Base-by-base conservation (phyloP, 202 grass and related monocot species). In the Cymbopogon flexuosus region DNA sequence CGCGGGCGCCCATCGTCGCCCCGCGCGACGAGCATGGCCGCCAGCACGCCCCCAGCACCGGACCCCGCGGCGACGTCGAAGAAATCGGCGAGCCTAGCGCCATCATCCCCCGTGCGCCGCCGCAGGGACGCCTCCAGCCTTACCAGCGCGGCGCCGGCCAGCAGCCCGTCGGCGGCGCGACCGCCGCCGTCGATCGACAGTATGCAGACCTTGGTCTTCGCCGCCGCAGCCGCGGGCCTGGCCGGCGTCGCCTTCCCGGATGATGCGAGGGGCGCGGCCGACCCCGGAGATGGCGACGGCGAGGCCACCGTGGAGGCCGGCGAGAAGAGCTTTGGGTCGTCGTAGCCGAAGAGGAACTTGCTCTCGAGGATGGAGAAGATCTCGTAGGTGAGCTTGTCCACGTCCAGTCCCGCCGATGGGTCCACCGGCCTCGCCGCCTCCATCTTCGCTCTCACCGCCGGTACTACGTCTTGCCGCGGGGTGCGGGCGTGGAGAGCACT, bases 361-460 rank as follows among this genome's bases (percentile, higher is more conserved):
- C 87, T 95, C 89, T 99, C 96, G 1, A 99, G 89, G 54, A 99
- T 90, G 66, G 96, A 99, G 80, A 99, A 99, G 45, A 99, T 99
- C 80, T 99, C 92, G 73, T 96, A 96, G 33, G 88, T 91, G 36
- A 99, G 88, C 81, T 91, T 99, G 92, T 99, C 90, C 21, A 95
- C 96, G 70, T 90, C 96, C 34, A 93, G 49, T 21, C 51, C 52
- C 30, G 70, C 52, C 15, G 40, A 15, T 22, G 79, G 86, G 56
- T 76, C 80, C 62, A 51, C 80, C 68, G 42, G 52, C 21, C 21
- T 36, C 42, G 78, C 71, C 19, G 37, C 33, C 30, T 79, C 78
- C 84, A 86, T 81, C 6, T 41, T 2, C 45, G 13, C 47, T n/a
- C 14, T 15, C 8, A 3, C 56, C 19, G 8, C 18, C 0, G 10